Evolutionary conservation across 345 rosid species (phyloP).

Genomic region (Atalantia buxifolia): DNA sequence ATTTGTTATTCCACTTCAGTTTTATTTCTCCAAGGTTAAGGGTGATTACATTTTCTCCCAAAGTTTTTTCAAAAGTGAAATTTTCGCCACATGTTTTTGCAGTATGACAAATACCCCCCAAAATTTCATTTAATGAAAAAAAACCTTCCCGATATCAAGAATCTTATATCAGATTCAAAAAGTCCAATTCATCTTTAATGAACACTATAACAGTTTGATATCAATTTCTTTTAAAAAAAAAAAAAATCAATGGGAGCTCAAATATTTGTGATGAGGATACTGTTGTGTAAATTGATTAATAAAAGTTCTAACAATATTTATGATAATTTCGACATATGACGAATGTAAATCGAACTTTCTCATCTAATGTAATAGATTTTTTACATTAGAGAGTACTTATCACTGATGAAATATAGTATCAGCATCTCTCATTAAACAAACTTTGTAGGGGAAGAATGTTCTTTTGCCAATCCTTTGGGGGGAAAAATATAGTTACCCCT

Average conservation of each 20-base stretch:
- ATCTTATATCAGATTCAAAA: no score
- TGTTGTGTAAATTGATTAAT: no score
- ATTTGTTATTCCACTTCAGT: background rate
- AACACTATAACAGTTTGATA: no score
- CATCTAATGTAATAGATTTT: background rate
- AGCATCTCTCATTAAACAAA: background rate
- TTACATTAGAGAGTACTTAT: background rate
- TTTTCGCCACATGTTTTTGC: background rate
- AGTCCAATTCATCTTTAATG: no score
- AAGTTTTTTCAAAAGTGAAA: background rate
- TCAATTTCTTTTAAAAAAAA: no score
- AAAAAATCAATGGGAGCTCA: no score
- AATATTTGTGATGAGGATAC: no score
- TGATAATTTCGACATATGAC: no score
- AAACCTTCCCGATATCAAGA: no score
- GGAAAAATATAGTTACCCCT: background rate
- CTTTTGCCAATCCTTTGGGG: background rate
- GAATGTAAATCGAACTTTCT: background rate
- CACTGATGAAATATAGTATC: background rate
- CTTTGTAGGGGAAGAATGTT: background rate
- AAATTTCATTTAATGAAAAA: no score
- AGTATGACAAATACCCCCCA: background rate
- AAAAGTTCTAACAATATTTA: no score
- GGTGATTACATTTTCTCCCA: background rate
- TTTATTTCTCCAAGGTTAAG: background rate